These are phyloP conservation scores for Pseudogymnoascus sp. DNA, from an alignment of 2,329 filamentous ascomycete genomes.

Conservation along the genomic window DNA sequence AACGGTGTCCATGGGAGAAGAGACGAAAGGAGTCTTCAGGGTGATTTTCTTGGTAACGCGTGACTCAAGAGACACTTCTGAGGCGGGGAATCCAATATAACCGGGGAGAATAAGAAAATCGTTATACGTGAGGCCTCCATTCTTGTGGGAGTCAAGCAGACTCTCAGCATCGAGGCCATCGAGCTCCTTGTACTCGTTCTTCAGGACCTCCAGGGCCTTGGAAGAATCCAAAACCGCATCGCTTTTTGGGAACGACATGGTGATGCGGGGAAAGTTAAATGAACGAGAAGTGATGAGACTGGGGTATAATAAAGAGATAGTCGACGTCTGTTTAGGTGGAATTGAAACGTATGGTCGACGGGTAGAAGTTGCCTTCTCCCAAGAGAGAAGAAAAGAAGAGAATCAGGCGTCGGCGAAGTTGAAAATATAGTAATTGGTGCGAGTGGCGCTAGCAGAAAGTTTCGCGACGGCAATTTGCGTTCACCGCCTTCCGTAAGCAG, in stretches of 20 bases:
- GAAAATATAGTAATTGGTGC: slow-evolving; percentile 4
- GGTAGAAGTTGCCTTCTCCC: slow-evolving; percentile 54
- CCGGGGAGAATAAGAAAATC: slow-evolving; percentile 95
- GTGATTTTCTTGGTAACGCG: slow-evolving; percentile 92
- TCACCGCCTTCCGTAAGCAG: slow-evolving; percentile 9
- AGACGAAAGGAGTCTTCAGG: slow-evolving; percentile 93
- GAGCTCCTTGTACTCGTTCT: slow-evolving; percentile 64
- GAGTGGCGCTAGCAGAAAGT: slow-evolving; percentile 13
- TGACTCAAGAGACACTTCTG: slow-evolving; percentile 79
- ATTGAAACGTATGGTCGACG: slow-evolving; percentile 47
- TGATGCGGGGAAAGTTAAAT: slow-evolving; percentile 39
- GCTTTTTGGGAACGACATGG: slow-evolving; percentile 35
- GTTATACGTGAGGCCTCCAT: slow-evolving; percentile 95
- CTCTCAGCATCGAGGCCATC: slow-evolving; percentile 86
- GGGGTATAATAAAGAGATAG: slow-evolving; percentile 29
- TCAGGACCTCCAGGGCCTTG: slow-evolving; percentile 72
- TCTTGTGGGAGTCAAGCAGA: slow-evolving; percentile 83
- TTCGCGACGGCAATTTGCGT: slow-evolving; percentile 5
- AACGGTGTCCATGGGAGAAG: slow-evolving; percentile 98
- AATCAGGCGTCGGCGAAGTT: slow-evolving; percentile 15
- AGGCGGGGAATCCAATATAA: slow-evolving; percentile 96
- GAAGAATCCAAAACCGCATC: slow-evolving; percentile 48
- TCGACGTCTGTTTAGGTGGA: slow-evolving; percentile 38
- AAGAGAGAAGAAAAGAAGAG: slow-evolving; percentile 42
- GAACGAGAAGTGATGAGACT: slow-evolving; percentile 24